A percentile compares a stretch with the other conserved stretches of the same genome.
phyloP scores from a whole-genome alignment of 306 rosid genomes.

The Gillenia trifoliata region DNA sequence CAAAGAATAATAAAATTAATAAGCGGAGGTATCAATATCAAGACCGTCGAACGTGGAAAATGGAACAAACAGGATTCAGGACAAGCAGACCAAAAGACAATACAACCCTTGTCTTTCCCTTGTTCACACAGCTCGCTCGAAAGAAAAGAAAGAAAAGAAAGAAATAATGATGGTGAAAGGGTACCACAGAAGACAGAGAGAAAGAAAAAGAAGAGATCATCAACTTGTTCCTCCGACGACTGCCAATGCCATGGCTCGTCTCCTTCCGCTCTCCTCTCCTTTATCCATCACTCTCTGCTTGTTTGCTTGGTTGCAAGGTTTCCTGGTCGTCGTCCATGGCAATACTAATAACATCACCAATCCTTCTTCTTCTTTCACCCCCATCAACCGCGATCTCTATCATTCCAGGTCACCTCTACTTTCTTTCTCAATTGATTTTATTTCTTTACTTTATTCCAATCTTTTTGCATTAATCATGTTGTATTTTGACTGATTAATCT shows the following conservation, averaged over 20 bases:
- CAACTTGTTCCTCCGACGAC: neutral
- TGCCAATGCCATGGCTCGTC: constrained; percentile 50
- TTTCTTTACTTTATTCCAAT: neutral
- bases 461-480: neutral
- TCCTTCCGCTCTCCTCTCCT: constrained; percentile 29
- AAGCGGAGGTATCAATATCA: constrained; percentile 17
- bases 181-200: no score
- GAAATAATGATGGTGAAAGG: neutral
- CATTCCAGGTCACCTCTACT: constrained; percentile 61
- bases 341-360: constrained; percentile 23
- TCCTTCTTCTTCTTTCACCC: constrained; percentile 23
- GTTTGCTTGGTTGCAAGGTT: constrained; percentile 36
- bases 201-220: neutral
- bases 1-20: no score
- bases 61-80: neutral
- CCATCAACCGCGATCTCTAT: constrained; percentile 80
- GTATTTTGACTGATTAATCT: neutral
- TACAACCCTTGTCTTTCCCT: neutral
- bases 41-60: constrained; percentile 55
- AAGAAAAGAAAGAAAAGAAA: neutral
- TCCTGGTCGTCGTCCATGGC: constrained; percentile 37
- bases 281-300: constrained; percentile 34
- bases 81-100: neutral
- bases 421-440: neutral
- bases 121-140: neutral